A percentile compares a stretch with the other conserved stretches of the same genome.
Evolutionary conservation across 1,139 yeast species (phyloP).

Genomic region (Taphrina flavorubra): DNA sequence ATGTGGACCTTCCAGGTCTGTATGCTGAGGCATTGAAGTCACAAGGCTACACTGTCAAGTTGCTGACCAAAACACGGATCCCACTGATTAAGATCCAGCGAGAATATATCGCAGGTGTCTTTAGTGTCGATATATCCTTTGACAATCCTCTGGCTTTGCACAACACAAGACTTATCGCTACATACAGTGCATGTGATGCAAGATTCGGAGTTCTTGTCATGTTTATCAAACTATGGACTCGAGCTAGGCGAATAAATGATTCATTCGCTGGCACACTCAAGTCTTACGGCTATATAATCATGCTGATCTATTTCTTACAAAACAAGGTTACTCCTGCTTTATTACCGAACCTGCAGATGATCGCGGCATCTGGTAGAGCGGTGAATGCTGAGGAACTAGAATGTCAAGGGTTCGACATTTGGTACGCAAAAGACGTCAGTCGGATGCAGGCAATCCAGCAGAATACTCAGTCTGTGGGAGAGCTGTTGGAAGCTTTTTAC

Average conservation of each 20-base stretch:
- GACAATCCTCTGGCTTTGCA: constrained; percentile 43
- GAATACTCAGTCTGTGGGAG: constrained; percentile 41
- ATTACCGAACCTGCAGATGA: constrained; percentile 43
- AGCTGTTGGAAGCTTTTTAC: constrained; percentile 43
- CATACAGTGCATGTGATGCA: constrained; percentile 41
- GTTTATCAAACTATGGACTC: constrained; percentile 43
- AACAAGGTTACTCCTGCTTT: constrained; percentile 41
- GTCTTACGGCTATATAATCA: constrained; percentile 43
- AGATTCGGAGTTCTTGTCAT: constrained; percentile 40
- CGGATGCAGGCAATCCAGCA: constrained; percentile 26
- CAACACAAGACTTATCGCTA: constrained; percentile 42
- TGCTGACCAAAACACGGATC: constrained; percentile 41
- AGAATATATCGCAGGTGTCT: constrained; percentile 33
- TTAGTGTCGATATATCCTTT: constrained; percentile 42
- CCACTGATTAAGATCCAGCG: constrained; percentile 40
- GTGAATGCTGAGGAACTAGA: constrained; percentile 23
- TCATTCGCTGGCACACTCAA: constrained; percentile 44
- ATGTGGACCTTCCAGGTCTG: constrained; percentile 24
- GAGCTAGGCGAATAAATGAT: constrained; percentile 42
- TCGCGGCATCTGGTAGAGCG: constrained; percentile 22
- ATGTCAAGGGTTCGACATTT: constrained; percentile 42
- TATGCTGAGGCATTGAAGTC: constrained; percentile 17
- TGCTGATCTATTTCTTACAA: constrained; percentile 42
- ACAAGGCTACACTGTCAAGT: constrained; percentile 39
- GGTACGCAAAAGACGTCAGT: constrained; percentile 40